Conservation (phyloP, 2,329 filamentous ascomycete genomes). For the Nemania sp. region DNA sequence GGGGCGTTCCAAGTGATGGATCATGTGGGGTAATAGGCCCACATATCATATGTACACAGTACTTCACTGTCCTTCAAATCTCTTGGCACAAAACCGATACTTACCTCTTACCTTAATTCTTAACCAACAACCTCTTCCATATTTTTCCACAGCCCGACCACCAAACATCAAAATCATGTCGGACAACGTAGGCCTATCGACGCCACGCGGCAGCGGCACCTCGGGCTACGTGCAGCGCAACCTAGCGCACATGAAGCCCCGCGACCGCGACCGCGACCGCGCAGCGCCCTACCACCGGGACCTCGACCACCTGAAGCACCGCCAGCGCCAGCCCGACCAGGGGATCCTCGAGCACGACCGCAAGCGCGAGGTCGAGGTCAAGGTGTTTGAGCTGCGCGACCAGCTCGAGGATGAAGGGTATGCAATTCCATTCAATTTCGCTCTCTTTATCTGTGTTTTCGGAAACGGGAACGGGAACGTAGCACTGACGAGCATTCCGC, state of each 20-base stretch:
- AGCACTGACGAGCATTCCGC: slow-evolving; percentile 3
- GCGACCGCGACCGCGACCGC: slow-evolving; percentile 85
- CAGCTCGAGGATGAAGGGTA: slow-evolving; percentile 91
- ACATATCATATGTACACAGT: too few relatives aligned
- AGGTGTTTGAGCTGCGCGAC: slow-evolving; percentile 91
- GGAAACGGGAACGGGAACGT: slow-evolving; percentile 1
- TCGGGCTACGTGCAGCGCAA: slow-evolving; percentile 98
- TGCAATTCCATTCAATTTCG: slow-evolving; percentile 43
- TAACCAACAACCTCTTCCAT: not conserved
- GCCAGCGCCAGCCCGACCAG: slow-evolving; percentile 86
- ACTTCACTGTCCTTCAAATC: slow-evolving; percentile 1
- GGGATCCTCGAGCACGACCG: slow-evolving; percentile 95
- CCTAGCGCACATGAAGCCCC: slow-evolving; percentile 85
- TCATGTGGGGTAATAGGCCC: too few relatives aligned
- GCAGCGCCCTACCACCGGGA: slow-evolving; percentile 79
- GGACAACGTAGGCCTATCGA: slow-evolving; percentile 95
- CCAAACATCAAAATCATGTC: slow-evolving; percentile 71
- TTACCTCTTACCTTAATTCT: too few relatives aligned
- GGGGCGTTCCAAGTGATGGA: too few relatives aligned
- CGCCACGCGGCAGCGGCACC: slow-evolving; percentile 93
- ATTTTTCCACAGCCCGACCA: not conserved
- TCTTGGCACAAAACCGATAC: not conserved
- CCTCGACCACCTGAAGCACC: slow-evolving; percentile 76
- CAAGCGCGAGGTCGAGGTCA: slow-evolving; percentile 90
- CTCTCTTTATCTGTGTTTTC: too few relatives aligned